Conservation (phyloP, 2,329 filamentous ascomycete species). For the Colletotrichum phormii region DNA sequence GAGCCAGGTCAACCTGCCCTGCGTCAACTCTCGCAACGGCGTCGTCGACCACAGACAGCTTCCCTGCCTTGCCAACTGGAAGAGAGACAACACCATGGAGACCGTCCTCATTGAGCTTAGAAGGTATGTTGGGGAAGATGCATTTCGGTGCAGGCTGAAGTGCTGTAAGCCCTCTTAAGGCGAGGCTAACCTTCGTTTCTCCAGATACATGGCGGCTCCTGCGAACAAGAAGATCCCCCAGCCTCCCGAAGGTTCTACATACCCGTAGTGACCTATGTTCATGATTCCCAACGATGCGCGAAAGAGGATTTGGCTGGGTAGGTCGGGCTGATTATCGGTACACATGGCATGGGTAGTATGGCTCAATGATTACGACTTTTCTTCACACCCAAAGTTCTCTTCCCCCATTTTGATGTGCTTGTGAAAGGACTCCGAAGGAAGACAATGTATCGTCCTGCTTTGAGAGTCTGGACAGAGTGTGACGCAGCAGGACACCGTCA, state of each 20-base stretch:
- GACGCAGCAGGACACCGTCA: neutral
- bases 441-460: neutral
- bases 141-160: neutral
- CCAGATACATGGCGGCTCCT: constrained; percentile 91
- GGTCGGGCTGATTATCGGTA: constrained; percentile 17
- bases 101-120: constrained; percentile 88
- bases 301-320: constrained; percentile 10
- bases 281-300: constrained; percentile 27
- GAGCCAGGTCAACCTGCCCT: constrained; percentile 95
- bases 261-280: constrained; percentile 38
- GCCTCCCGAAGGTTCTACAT: constrained; percentile 83
- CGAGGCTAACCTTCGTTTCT: constrained; percentile 25
- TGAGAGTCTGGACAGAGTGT: neutral
- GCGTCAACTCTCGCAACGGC: constrained; percentile 84
- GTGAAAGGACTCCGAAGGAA: neutral
- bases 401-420: neutral
- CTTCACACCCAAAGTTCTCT: neutral
- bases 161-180: neutral
- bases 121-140: constrained; percentile 62
- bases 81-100: constrained; percentile 94
- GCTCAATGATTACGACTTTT: constrained; percentile 35
- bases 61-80: constrained; percentile 90
- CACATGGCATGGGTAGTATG: constrained; percentile 29
- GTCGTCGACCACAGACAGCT: constrained; percentile 87
- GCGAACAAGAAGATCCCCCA: constrained; percentile 96